phyloP scores from a whole-genome alignment of 2,329 filamentous ascomycete genomes.

The Cordyceps tenuipes region DNA sequence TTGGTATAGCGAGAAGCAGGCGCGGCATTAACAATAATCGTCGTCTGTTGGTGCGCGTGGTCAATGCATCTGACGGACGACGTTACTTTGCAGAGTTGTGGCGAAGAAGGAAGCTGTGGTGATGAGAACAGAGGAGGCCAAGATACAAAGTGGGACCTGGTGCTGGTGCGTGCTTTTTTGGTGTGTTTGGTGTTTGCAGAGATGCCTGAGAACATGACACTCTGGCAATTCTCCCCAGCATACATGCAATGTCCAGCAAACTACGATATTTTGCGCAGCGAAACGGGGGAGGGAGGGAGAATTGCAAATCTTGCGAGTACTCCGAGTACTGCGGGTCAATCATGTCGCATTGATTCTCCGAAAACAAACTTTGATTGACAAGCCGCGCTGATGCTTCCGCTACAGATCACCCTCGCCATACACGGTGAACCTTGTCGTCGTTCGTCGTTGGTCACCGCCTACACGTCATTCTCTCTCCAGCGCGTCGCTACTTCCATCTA shows the following conservation, averaged over 20 bases:
- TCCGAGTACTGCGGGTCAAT: background rate
- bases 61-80: background rate
- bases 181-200: background rate
- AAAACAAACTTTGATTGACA: background rate
- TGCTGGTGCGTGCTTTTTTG: constrained; percentile 7
- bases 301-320: background rate
- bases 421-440: background rate
- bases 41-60: constrained; percentile 4
- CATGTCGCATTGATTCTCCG: background rate
- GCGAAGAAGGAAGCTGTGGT: background rate
- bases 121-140: background rate
- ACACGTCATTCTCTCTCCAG: background rate
- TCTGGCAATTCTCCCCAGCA: background rate
- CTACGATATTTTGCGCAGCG: too few relatives aligned
- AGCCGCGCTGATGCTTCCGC: background rate
- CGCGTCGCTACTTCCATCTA: background rate
- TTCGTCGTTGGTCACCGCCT: background rate
- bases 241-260: background rate
- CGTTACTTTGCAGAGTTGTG: background rate
- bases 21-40: background rate
- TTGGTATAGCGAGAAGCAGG: background rate
- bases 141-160: constrained; percentile 2
- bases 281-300: too few relatives aligned
- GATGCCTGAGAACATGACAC: background rate
- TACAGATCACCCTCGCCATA: background rate